These are phyloP conservation scores for Phytophthora uliginosa DNA, from an alignment of 352 stramenopile genomes.

Conservation along the genomic window DNA sequence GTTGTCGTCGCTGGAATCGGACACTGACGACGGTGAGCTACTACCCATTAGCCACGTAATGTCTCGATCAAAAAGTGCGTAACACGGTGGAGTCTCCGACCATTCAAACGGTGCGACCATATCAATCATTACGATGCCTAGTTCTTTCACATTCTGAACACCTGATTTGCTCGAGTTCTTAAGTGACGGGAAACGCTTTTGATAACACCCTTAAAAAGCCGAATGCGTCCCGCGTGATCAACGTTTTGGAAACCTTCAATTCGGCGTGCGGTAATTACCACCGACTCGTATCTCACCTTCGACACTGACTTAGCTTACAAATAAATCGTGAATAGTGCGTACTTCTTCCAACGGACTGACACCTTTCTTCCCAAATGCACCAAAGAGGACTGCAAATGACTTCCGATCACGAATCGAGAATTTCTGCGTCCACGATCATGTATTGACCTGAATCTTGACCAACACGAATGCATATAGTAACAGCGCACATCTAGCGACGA, in stretches of 20 bases:
- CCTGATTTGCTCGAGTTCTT: conserved; percentile 3
- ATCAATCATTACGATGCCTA: conserved; percentile 14
- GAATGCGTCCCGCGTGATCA: background rate
- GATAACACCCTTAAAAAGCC: too few species aligned
- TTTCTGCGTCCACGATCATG: conserved; percentile 14
- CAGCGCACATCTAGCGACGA: background rate
- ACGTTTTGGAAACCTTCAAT: conserved; percentile 8
- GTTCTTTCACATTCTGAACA: conserved; percentile 15
- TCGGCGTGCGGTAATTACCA: conserved; percentile 9
- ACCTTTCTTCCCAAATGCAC: conserved; percentile 29
- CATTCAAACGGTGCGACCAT: conserved; percentile 25
- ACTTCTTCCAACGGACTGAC: conserved; percentile 12
- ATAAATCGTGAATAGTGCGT: conserved; percentile 24
- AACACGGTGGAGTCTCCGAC: conserved; percentile 25
- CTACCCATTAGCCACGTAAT: conserved; percentile 21
- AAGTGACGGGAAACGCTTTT: conserved; percentile 21
- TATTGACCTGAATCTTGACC: conserved; percentile 26
- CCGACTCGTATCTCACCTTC: conserved; percentile 18
- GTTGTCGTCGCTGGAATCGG: background rate
- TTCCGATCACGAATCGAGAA: conserved; percentile 1
- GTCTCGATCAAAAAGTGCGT: conserved; percentile 14
- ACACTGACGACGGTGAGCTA: conserved; percentile 12
- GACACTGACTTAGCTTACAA: conserved; percentile 6
- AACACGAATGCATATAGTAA: conserved; percentile 9
- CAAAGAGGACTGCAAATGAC: conserved; percentile 19